Evolutionary conservation across 2,329 filamentous ascomycete genomes (phyloP).

Genomic region (Penicillium sclerotigenum): DNA sequence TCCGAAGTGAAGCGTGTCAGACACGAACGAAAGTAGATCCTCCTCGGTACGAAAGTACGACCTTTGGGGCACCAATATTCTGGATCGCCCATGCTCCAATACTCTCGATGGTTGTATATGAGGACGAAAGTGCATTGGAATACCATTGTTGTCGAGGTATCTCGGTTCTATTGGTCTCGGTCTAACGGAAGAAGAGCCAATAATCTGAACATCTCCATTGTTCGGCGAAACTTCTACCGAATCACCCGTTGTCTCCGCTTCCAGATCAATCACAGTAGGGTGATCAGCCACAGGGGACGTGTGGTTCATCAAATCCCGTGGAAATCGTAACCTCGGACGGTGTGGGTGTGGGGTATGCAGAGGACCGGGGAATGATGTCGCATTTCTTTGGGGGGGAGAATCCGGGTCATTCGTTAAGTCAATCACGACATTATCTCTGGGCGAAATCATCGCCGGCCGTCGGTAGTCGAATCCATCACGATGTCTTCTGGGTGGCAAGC

Average conservation of each 20-base stretch:
- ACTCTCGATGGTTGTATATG: background rate
- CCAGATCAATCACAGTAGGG: constrained; percentile 39
- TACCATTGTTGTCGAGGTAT: constrained; percentile 7
- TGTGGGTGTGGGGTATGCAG: constrained; percentile 3
- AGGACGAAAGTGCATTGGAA: background rate
- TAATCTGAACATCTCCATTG: constrained; percentile 52
- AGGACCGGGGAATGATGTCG: background rate
- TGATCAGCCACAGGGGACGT: background rate
- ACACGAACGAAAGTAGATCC: background rate
- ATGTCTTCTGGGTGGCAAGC: constrained; percentile 37
- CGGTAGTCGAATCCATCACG: constrained; percentile 57
- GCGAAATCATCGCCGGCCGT: constrained; percentile 46
- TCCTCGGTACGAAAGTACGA: background rate
- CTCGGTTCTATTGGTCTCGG: constrained; percentile 14
- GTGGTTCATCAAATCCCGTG: constrained; percentile 33
- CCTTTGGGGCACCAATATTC: background rate
- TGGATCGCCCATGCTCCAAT: background rate
- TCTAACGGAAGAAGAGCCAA: constrained; percentile 33
- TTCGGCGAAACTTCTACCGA: constrained; percentile 22
- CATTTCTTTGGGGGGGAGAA: constrained; percentile 26
- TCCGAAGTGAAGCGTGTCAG: background rate
- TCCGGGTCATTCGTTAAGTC: constrained; percentile 49
- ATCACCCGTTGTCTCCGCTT: constrained; percentile 30
- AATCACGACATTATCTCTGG: constrained; percentile 38
- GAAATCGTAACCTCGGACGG: constrained; percentile 28